Conservation (phyloP, 331 rosid genomes). For the Pyrus hybrid region DNA sequence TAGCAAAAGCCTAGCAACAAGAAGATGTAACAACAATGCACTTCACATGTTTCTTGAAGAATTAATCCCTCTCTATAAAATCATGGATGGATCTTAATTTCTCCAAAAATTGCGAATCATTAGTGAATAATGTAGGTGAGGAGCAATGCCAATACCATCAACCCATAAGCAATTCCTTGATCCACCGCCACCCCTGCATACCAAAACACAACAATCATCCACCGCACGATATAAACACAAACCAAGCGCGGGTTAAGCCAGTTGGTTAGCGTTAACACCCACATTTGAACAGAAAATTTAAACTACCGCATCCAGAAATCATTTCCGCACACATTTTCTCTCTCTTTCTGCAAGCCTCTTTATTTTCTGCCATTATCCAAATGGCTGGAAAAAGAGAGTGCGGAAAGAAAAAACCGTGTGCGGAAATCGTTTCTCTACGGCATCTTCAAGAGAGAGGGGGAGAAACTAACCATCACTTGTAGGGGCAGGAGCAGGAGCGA, state of each 20-base stretch:
- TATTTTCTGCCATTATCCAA: no score
- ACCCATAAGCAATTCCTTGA: conserved; percentile 58
- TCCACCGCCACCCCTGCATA: conserved; percentile 53
- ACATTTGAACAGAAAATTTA: neutral
- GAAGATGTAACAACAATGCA: neutral
- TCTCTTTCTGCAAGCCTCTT: neutral
- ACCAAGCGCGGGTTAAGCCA: neutral
- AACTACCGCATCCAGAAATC: no score
- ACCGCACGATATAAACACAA: neutral
- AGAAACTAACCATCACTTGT: conserved; percentile 48
- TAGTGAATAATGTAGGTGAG: conserved; percentile 61
- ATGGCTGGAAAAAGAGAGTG: no score
- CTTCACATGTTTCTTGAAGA: neutral
- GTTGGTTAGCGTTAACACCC: neutral
- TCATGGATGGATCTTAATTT: neutral
- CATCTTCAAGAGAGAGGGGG: neutral
- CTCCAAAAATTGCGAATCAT: neutral
- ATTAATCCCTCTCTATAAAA: neutral
- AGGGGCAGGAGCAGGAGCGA: conserved; percentile 66
- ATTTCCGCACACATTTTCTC: neutral
- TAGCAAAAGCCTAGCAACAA: neutral
- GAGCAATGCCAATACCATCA: conserved; percentile 48
- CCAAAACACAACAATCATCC: neutral
- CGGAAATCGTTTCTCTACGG: neutral
- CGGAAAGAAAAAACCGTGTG: neutral